These are phyloP conservation scores for Beauveria brongniartii DNA, from an alignment of 2,329 filamentous ascomycete genomes.

Conservation along the genomic window DNA sequence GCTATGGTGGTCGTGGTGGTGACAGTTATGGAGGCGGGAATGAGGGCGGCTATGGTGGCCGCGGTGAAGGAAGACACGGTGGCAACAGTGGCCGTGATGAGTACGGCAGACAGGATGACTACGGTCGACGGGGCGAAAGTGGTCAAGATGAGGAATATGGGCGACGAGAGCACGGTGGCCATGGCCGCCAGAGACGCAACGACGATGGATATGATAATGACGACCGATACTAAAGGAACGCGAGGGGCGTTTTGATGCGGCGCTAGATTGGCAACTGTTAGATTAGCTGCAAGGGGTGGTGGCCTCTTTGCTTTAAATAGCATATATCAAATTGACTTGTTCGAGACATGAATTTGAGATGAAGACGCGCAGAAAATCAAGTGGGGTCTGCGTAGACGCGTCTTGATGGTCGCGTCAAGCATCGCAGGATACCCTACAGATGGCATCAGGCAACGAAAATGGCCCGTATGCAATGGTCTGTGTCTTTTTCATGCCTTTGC, in stretches of 20 bases:
- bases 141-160: background rate
- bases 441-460: background rate
- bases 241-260: background rate
- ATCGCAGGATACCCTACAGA: background rate
- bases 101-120: background rate
- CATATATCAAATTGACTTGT: background rate
- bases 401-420: background rate
- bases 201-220: background rate
- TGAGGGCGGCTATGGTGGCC: background rate
- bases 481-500: background rate
- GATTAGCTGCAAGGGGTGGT: background rate
- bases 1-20: background rate
- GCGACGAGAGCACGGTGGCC: background rate
- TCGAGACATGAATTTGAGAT: background rate
- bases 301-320: background rate
- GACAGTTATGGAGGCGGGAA: slow-evolving; percentile 6
- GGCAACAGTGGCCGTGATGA: background rate
- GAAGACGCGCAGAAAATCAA: background rate
- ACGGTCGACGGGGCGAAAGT: background rate
- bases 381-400: background rate
- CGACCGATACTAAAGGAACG: background rate
- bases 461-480: background rate
- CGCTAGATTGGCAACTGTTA: background rate
- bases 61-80: background rate
- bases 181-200: background rate